Conservation (phyloP, 2,329 filamentous ascomycete species). For the Apiospora pterosperma region DNA sequence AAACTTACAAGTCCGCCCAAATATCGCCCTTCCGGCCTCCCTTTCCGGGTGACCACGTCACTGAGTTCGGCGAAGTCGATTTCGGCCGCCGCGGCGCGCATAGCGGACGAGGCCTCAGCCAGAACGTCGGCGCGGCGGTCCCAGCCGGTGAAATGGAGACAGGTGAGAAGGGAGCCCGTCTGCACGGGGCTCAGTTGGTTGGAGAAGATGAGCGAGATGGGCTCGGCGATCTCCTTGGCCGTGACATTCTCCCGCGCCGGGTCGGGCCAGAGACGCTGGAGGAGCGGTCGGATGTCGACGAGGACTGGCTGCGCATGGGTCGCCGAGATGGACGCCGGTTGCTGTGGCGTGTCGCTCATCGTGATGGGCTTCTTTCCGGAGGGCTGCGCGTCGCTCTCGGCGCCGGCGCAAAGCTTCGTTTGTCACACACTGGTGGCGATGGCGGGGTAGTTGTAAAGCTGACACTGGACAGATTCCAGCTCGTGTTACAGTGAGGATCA, state of each 20-base stretch:
- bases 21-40: conserved; percentile 69
- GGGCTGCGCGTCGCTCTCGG: not conserved
- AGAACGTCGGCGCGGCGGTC: conserved; percentile 84
- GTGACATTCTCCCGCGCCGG: conserved; percentile 50
- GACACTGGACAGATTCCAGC: not conserved
- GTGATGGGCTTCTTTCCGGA: not conserved
- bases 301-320: conserved; percentile 18
- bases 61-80: conserved; percentile 64
- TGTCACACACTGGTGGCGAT: not conserved
- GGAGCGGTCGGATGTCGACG: conserved; percentile 66
- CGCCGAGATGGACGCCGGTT: conserved; percentile 13
- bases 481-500: too few species aligned
- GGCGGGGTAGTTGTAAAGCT: not conserved
- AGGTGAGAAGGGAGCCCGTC: conserved; percentile 81
- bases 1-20: conserved; percentile 73
- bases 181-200: conserved; percentile 86
- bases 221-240: conserved; percentile 81
- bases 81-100: conserved; percentile 74
- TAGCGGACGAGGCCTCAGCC: conserved; percentile 76
- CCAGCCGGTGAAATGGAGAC: conserved; percentile 84
- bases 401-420: not conserved
- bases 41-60: conserved; percentile 56
- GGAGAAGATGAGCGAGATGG: conserved; percentile 87
- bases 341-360: not conserved
- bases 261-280: conserved; percentile 69